Conservation (phyloP, 495 filamentous ascomycete genomes). For the Neurospora cerealis region DNA sequence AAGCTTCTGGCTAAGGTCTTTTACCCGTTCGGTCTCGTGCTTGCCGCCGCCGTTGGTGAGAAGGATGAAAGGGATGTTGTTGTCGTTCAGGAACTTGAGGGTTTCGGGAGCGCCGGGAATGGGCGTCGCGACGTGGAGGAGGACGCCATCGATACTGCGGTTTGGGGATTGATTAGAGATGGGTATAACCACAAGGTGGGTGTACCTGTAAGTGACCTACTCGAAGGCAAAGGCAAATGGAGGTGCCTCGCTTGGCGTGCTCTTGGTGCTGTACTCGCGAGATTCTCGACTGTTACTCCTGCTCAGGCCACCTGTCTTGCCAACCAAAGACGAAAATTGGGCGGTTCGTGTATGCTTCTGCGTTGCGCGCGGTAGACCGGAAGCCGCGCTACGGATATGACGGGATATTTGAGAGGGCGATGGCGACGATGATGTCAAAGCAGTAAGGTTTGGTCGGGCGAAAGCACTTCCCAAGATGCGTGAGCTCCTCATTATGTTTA, state of each 20-base stretch:
- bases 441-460: background rate
- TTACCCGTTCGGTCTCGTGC: conserved; percentile 72
- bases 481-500: background rate
- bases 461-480: background rate
- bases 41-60: conserved; percentile 92
- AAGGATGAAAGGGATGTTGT: conserved; percentile 74
- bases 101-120: conserved; percentile 73
- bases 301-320: background rate
- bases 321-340: background rate
- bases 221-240: conserved; percentile 31
- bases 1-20: conserved; percentile 70
- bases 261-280: background rate
- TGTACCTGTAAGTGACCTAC: conserved; percentile 9
- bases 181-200: background rate
- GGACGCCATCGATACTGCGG: conserved; percentile 84
- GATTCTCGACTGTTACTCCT: background rate
- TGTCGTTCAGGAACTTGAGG: conserved; percentile 57
- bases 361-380: background rate
- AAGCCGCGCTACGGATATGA: background rate
- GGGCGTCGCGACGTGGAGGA: conserved; percentile 72
- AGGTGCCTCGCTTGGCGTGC: conserved; percentile 8
- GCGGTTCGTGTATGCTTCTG: background rate
- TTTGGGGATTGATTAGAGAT: background rate
- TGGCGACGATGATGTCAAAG: background rate
- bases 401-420: background rate